Evolutionary conservation across 257 asterid genomes (phyloP), one percentile per base, ranked within the genome.

Genomic region (Ocimum tenuiflorum): DNA sequence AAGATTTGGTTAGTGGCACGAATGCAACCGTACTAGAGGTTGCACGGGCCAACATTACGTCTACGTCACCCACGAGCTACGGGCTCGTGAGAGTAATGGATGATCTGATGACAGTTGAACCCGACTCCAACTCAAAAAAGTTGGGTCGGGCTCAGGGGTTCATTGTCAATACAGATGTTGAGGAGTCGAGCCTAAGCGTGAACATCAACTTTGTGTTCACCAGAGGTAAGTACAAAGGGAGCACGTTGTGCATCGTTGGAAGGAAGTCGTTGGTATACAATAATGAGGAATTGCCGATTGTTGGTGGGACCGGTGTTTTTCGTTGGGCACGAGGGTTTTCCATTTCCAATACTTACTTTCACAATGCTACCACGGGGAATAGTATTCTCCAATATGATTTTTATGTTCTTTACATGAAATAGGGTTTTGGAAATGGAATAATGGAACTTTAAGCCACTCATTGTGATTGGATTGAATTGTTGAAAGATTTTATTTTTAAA

Each of bases 111-210:
- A 61, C 75, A 0, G 31, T 7, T 8, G 69, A 24, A 24, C 64
- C 69, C 7, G 54, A 41, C 13, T 8, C 9, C 1, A 13, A 3
- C n/a, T 51, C 70, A 4, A 8, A 51, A 19, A 23, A 60, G 47
- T 19, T 61, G 14, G 75, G 75, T 4, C 63, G 75, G n/a, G 63
- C 27, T 1, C 65, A 70, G 9, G 65, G 69, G n/a, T 0, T 47
- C 3, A 17, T 35, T 0, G 27, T 33, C 8, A 39, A 18, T 3
- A 0, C 53, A n/a, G 63, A 27, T 8, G 6, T 20, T 4, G 53
- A 52, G 0, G 53, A 51, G 8, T 27, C 50, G 29, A 14, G 42
- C 3, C 35, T 20, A 0, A 38, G 17, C 13, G 8, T 66, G 17
- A 51, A 6, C 18, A 20, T 43, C 18, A 31, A 22, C 4, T 22